Base-by-base conservation (phyloP, 1,284 basidiomycete genomes). In the Malassezia pachydermatis region DNA sequence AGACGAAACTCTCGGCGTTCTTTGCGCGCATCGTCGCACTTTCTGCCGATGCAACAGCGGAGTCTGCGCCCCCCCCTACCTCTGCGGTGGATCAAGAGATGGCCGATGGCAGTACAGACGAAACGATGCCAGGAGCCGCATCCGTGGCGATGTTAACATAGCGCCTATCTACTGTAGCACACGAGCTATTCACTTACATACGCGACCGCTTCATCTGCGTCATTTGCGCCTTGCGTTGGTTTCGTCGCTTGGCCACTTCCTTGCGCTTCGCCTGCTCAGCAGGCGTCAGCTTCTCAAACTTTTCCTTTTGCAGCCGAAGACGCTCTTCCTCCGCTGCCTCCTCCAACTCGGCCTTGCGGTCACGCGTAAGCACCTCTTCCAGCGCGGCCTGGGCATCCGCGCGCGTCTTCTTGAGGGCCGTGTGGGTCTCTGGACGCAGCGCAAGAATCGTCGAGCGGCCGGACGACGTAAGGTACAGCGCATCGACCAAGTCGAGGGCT, bases 231-330 rank as follows among this genome's bases (percentile, higher is more conserved):
- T 69, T 71, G 46, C 63, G 61, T 55, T 58, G 49, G 20, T 53
- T 57, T 16, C 68, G 40, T 54, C 65, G 64, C 53, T 62, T 55
- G 49, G 70, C 67, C 22, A 71, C 35, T 37, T 70, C 60, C 52
- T 61, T 67, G 17, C 60, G 43, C 60, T 62, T 65, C 13, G 59
- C 67, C 55, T 71, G 68, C 41, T 71, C 68, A 9, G 63, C 61
- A 10, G 63, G 65, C 27, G 47, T 52, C 19, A 71, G 45, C 51
- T 62, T 63, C 30, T 62, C 62, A 20, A 68, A 57, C 55, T 67
- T 66, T 13, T 58, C 59, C 54, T 60, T 59, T 27, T 64, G 60
- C 5, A 57, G 63, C 39, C 61, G 58, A n/a, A 56, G 48, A 48
- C 59, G 62, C 25, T 60, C 64, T 44, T 60, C 62, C 30, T 62